Conservation (phyloP, 257 asterid genomes). For the Solanum commersonii region DNA sequence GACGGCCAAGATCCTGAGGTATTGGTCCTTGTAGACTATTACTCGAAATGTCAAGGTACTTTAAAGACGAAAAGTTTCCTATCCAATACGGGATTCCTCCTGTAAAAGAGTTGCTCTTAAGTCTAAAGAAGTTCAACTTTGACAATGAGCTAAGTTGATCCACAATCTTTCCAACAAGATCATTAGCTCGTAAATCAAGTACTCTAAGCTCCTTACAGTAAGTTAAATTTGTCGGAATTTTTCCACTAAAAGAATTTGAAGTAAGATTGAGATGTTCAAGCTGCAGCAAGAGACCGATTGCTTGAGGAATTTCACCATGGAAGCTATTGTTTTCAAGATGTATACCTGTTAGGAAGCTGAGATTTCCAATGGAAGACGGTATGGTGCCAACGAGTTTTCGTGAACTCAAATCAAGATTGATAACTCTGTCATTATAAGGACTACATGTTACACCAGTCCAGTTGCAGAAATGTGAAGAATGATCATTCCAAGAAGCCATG, state of each 20-base stretch:
- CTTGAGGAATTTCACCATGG: slow-evolving; percentile 9
- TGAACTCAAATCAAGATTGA: not conserved
- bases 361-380: slow-evolving; percentile 8
- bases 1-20: slow-evolving; percentile 2
- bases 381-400: slow-evolving; percentile 2
- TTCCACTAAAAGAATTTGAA: slow-evolving; percentile 5
- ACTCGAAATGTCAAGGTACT: not conserved
- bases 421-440: not conserved
- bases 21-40: slow-evolving; percentile 5
- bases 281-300: slow-evolving; percentile 7
- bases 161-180: not conserved
- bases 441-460: slow-evolving; percentile 17
- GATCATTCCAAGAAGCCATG: slow-evolving; percentile 1
- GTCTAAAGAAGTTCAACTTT: not conserved
- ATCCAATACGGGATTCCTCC: slow-evolving; percentile 10
- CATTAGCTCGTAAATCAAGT: slow-evolving; percentile 1
- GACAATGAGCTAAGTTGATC: not conserved
- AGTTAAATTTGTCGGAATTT: slow-evolving; percentile 2
- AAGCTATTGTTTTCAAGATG: slow-evolving; percentile 7
- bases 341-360: not conserved
- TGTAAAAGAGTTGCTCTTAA: slow-evolving; percentile 3
- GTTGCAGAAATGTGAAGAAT: slow-evolving; percentile 3
- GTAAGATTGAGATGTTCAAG: slow-evolving; percentile 8
- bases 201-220: slow-evolving; percentile 9
- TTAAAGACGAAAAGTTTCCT: slow-evolving; percentile 5